A percentile compares a stretch with the other conserved stretches of the same genome.
phyloP scores from a whole-genome alignment of 352 stramenopile species.

The Phytophthora hibernalis region DNA sequence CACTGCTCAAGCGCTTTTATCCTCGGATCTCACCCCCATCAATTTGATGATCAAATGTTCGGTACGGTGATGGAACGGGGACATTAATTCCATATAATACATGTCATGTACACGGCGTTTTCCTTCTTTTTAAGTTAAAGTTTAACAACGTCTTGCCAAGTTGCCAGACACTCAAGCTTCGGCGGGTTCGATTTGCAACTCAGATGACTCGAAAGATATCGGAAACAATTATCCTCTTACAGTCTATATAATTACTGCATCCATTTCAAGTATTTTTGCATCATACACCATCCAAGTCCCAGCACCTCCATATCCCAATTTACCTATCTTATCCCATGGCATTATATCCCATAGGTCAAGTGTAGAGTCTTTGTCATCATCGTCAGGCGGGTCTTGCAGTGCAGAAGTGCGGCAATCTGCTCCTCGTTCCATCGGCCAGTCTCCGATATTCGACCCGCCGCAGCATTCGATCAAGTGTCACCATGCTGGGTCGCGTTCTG shows the following conservation, averaged over 20 bases:
- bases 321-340: background rate
- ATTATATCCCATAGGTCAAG: background rate
- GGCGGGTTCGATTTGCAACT: conserved; percentile 39
- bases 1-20: background rate
- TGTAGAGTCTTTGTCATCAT: conserved; percentile 26
- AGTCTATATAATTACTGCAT: background rate
- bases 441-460: conserved; percentile 18
- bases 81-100: background rate
- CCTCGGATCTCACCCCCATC: no score
- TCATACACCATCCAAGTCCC: background rate
- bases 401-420: conserved; percentile 15
- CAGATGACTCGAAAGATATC: background rate
- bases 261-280: background rate
- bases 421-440: conserved; percentile 21
- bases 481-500: conserved; percentile 63
- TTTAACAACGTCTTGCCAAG: no score
- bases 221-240: background rate
- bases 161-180: background rate
- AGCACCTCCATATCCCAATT: background rate
- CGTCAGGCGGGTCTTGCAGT: conserved; percentile 20
- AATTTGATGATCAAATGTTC: no score
- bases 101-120: no score
- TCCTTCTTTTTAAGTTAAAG: no score
- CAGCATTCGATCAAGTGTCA: background rate
- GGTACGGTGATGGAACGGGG: no score